Percentiles rank a stretch among this genome's conserved stretches.
Evolutionary conservation across 805 yeast genomes (phyloP).

Genomic region (Yamadazyma laniorum): DNA sequence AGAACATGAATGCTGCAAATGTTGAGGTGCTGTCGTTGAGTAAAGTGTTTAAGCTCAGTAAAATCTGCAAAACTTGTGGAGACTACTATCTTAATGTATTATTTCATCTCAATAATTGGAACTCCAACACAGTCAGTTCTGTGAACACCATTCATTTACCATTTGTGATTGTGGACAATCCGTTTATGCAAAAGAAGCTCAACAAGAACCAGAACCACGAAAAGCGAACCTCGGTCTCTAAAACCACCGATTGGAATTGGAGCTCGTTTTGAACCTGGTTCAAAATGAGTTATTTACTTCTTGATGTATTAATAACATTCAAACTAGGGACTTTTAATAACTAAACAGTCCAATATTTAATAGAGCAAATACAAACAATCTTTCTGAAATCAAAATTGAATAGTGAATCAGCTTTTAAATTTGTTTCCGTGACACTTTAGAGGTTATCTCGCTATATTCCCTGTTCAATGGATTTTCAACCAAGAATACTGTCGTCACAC

Average conservation of each 20-base stretch:
- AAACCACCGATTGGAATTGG: slow-evolving; percentile 48
- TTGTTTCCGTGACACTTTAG: too few species aligned
- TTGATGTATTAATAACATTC: not conserved
- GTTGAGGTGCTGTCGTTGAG: slow-evolving; percentile 1
- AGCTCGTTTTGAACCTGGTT: slow-evolving; percentile 39
- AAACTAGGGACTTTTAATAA: too few species aligned
- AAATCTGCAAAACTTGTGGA: slow-evolving; percentile 36
- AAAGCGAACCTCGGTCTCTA: slow-evolving; percentile 20
- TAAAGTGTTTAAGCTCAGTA: slow-evolving; percentile 22
- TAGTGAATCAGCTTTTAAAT: too few species aligned
- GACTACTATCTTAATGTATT: slow-evolving; percentile 20
- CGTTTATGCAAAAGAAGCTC: slow-evolving; percentile 15
- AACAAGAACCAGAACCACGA: slow-evolving; percentile 6
- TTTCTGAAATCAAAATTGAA: too few species aligned
- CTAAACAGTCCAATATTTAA: too few species aligned
- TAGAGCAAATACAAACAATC: too few species aligned
- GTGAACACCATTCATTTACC: slow-evolving; percentile 11
- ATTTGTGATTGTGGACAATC: slow-evolving; percentile 32
- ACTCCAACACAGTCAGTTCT: not conserved
- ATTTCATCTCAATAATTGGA: slow-evolving; percentile 12
- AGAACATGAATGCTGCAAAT: slow-evolving; percentile 16
- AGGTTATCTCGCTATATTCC: too few species aligned
- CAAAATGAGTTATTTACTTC: too few species aligned
- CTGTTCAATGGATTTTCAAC: too few species aligned
- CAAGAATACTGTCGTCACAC: too few species aligned